Base-by-base conservation (phyloP, 2,329 filamentous ascomycete genomes). In the Aspergillus arachidicola region DNA sequence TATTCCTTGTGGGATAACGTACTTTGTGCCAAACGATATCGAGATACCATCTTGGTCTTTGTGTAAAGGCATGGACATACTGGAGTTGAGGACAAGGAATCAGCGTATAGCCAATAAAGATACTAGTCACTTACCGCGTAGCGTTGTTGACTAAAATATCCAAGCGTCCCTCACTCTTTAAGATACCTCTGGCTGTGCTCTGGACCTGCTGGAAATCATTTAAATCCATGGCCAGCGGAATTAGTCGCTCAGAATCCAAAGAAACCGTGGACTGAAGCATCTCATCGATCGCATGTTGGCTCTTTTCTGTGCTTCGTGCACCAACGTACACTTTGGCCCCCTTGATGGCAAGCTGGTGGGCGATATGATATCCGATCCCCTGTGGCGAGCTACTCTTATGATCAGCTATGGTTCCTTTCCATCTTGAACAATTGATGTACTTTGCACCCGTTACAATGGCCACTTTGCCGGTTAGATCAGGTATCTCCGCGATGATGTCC, bases 361-460 rank as follows among this genome's bases (percentile, higher is more conserved):
- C 54, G 34, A 43, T 28, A 28, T 57, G 54, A 43, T 57, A 57
- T 23, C 54, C 54, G 32, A 57, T 43, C 4, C 54, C 54, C 6
- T 57, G 34, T 14, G 54, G 54, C 1, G 54, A 57, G 23, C 45
- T 48, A 23, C 5, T 23, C 3, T 16, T 48, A 3, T 14, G 23
- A 26, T 48, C 10, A 48, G 45, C 21, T 9, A 48, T 28, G 16
- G 45, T 26, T 23, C 4, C 12, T 48, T 16, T 28, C 28, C 23
- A 26, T 48, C 23, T 48, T 26, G 12, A 23, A 14, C 1, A 5
- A 48, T 3, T 9, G 45, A 14, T 12, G 14, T 57, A 57, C 54
- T 57, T 57, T 36, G 54, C 54, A n/a, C 54, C 54, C 23, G 54
- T 57, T 28, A 57, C 34, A 23, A 57, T 57, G 36, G 54, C 54